Conservation (phyloP, 1,139 yeast genomes). For the Lodderomyces margitis region DNA sequence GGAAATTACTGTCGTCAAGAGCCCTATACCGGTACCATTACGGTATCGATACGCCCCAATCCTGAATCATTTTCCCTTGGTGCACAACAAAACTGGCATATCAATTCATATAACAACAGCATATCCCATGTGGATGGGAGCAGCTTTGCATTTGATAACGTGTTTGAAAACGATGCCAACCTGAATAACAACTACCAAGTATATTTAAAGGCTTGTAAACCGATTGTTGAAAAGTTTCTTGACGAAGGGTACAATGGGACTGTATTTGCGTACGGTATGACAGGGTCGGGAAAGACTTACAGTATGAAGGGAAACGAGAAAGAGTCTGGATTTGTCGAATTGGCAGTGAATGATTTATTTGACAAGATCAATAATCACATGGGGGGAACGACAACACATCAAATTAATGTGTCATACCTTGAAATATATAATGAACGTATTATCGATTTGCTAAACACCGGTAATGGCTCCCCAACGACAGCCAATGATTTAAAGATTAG, state of each 20-base stretch:
- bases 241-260: slow-evolving; percentile 82
- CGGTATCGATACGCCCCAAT: slow-evolving; percentile 54
- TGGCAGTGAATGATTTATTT: slow-evolving; percentile 70
- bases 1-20: slow-evolving; percentile 25
- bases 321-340: slow-evolving; percentile 78
- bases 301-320: slow-evolving; percentile 75
- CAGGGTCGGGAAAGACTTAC: slow-evolving; percentile 93
- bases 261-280: slow-evolving; percentile 91
- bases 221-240: slow-evolving; percentile 62
- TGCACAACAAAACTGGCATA: slow-evolving; percentile 36
- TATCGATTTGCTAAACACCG: slow-evolving; percentile 52
- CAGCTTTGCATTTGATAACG: slow-evolving; percentile 72
- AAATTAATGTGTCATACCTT: slow-evolving; percentile 65
- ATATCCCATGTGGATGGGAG: slow-evolving; percentile 51
- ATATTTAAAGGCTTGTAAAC: slow-evolving; percentile 58
- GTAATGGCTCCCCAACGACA: background rate
- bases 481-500: slow-evolving; percentile 61
- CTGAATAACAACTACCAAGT: slow-evolving; percentile 53
- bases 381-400: slow-evolving; percentile 21
- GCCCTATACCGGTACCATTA: slow-evolving; percentile 50
- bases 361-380: slow-evolving; percentile 35
- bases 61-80: slow-evolving; percentile 37
- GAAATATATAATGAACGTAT: slow-evolving; percentile 91
- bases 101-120: slow-evolving; percentile 35
- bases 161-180: slow-evolving; percentile 48